Percentiles rank a stretch among this genome's conserved stretches.
These are phyloP conservation scores for Setaria italica DNA, from an alignment of 202 grass and related monocot species.

Conservation along the genomic window DNA sequence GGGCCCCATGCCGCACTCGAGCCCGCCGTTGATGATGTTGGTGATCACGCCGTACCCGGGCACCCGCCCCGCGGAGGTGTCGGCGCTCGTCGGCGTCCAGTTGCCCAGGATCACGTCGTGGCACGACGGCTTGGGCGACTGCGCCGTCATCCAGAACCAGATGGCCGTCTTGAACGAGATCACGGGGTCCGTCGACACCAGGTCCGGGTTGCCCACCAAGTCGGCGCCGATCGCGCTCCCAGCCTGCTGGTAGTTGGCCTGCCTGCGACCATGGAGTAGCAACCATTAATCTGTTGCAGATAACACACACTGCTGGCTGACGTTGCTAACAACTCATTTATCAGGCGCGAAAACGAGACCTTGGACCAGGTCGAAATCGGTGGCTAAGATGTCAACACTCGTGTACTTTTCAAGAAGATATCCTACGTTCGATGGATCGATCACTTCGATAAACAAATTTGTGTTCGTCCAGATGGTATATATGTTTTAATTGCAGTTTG, in stretches of 20 bases:
- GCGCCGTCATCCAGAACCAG: conserved; percentile 50
- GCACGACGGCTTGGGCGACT: conserved; percentile 35
- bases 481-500: no score
- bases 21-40: conserved; percentile 44
- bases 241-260: conserved; percentile 24
- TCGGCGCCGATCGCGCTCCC: neutral
- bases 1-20: conserved; percentile 28
- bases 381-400: neutral
- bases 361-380: neutral
- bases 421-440: neutral
- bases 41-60: conserved; percentile 37
- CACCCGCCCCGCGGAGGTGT: neutral
- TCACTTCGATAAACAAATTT: neutral
- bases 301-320: no score
- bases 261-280: neutral
- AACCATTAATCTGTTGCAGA: neutral
- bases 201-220: conserved; percentile 23
- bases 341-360: neutral
- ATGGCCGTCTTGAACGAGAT: conserved; percentile 45
- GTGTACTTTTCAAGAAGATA: conserved; percentile 32
- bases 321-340: no score
- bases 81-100: neutral
- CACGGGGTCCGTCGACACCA: conserved; percentile 29
- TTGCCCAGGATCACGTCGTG: conserved; percentile 33
- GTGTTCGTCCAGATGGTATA: no score